Percentiles rank a stretch among this genome's conserved stretches.
Conservation (phyloP, 169 alveolate genomes). For the Besnoitia besnoiti region DNA sequence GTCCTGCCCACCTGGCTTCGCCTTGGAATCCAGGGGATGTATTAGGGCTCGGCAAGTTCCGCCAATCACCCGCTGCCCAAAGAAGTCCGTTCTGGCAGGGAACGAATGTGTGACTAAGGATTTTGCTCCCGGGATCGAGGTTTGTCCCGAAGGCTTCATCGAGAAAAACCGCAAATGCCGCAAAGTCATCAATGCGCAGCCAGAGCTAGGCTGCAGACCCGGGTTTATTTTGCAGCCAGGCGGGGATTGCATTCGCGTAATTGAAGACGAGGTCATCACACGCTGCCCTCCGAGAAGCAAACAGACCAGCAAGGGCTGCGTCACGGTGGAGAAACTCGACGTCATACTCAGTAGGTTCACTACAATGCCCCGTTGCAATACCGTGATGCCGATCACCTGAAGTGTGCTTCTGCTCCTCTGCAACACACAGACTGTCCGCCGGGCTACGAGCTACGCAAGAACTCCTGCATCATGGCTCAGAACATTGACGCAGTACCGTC, state of each 20-base stretch:
- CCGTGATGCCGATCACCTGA: conserved; percentile 5
- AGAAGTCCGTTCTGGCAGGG: conserved; percentile 14
- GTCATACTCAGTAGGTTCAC: not conserved
- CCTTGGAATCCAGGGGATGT: conserved; percentile 6
- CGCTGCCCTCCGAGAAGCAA: not conserved
- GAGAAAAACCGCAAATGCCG: conserved; percentile 40
- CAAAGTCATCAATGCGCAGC: not conserved
- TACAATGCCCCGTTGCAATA: not conserved
- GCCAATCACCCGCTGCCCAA: conserved; percentile 14
- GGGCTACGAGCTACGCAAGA: conserved; percentile 26
- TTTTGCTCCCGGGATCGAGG: not conserved
- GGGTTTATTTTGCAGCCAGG: conserved; percentile 1
- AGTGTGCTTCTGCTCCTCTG: too few species aligned
- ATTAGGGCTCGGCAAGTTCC: not conserved
- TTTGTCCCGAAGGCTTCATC: conserved; percentile 37
- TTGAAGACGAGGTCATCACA: conserved; percentile 31
- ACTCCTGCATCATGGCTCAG: not conserved
- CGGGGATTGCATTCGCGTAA: conserved; percentile 18
- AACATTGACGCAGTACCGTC: not conserved
- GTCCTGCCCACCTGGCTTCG: conserved; percentile 26
- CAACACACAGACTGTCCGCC: not conserved
- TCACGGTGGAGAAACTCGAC: conserved; percentile 24
- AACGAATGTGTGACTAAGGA: conserved; percentile 1
- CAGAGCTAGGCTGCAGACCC: conserved; percentile 33
- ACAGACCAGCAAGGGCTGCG: conserved; percentile 19